Evolutionary conservation across 176 grass and related monocot species (phyloP), one percentile per base, ranked within the genome.

Genomic region (maize (Zea mays)): DNA sequence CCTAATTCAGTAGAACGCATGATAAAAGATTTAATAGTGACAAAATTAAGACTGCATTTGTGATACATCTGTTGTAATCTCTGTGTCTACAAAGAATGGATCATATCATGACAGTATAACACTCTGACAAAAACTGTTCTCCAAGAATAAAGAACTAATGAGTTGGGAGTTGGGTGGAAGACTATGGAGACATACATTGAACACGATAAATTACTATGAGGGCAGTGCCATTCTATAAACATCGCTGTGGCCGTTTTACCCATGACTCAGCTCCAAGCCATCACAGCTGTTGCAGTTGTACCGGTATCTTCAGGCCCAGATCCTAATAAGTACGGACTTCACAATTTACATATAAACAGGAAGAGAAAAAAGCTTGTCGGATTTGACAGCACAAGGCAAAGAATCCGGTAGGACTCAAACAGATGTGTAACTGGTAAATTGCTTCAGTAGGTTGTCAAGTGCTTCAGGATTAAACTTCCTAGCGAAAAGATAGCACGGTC

Each of bases 401-500:
- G 74, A 93, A 90, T 87, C 38, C 49, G 34, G 71, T 64, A 33
- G 60, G 76, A 62, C 56, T 97, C 77, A 97, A 79, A 91, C 81
- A 62, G 83, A 86, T n/a, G 83, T 90, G 44, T 97, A 94, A 75
- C 85, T 94, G 82, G 82, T 88, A 82, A 94, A 97, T 81, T 86
- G 73, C 65, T 92, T 90, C 81, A 92, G 77, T 85, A 97, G 41
- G 77, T 88, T 94, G 83, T 90, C 89, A 54, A 88, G 89, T 57
- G 89, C 72, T 76, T 94, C 95, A 1, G 91, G 95, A 52, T 90
- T 86, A 56, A 97, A 97, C 73, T 97, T 97, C 65, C 95, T 89
- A 34, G 95, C 91, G 74, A 97, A 97, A 74, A 97, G 88, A 54
- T 97, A 97, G 78, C 95, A 97, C 36, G 95, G 91, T 81, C 91